Evolutionary conservation across 441 rosid species (phyloP), one percentile per base, ranked within the genome.

Genomic region (Pelargonium myrrhifolium): DNA sequence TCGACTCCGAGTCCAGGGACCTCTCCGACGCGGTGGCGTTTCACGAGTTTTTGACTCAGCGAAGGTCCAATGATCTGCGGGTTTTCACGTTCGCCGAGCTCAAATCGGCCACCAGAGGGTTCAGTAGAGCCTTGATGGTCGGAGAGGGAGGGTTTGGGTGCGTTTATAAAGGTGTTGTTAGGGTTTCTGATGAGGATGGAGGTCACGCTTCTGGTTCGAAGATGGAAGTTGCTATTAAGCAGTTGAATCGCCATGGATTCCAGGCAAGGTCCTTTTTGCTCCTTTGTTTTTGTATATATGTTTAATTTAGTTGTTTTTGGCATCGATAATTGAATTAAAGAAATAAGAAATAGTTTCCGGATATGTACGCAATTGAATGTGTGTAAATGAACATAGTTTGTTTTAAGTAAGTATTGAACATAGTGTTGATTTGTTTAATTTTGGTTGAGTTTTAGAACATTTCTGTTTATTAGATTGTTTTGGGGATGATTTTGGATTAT

Each of bases 61-160:
- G 89, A 2, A 83, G 90, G 65, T 82, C 90, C 63, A 89, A 88
- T 73, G 92, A 91, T 86, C 84, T 94, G 8, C 80, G 82, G 61
- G 83, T 79, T 0, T 88, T 88, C 64, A 68, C 86, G 15, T 88
- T 75, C 68, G 63, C 82, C 1, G 90, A 88, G 79, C 80, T 88
- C 56, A 84, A 88, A 73, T 73, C 84, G 0, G 93, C 90, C 9
- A 88, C 89, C 12, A 73, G 80, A 31, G 86, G 90, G 37, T 86
- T 88, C 74, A 88, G 66, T 40, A 78, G 89, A 72, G 81, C 76
- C 15, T 80, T 86, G 55, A 43, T 86, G 80, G 86, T 88, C 26
- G 90, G 90, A 0, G 90, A 87, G 75, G 93, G 93, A 66, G 90
- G 93, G 3, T 87, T 87, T 47, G 90, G 90, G 12, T 88, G 90